Evolutionary conservation across 371 early-diverging fungal genomes (phyloP).

Genomic region (Saksenaea vasiformis): DNA sequence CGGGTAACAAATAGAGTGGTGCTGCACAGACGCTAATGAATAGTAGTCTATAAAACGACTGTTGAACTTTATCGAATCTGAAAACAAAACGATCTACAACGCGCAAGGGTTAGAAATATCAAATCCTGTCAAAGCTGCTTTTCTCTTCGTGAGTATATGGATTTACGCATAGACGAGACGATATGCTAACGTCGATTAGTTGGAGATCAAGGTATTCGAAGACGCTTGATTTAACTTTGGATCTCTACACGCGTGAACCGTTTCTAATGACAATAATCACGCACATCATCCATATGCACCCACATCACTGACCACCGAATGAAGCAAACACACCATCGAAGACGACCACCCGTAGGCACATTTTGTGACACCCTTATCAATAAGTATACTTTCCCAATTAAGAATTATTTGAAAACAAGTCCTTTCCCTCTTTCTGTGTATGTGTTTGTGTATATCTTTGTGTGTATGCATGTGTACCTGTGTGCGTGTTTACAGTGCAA

Average conservation of each 20-base stretch:
- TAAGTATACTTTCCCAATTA: too few relatives aligned
- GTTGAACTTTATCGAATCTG: constrained; percentile 39
- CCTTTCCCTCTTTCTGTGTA: too few relatives aligned
- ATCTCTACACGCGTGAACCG: background rate
- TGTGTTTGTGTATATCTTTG: too few relatives aligned
- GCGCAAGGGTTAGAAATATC: constrained; percentile 37
- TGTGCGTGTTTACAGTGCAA: too few relatives aligned
- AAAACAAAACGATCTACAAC: constrained; percentile 42
- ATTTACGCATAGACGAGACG: background rate
- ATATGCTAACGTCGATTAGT: background rate
- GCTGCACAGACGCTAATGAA: background rate
- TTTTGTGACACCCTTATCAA: too few relatives aligned
- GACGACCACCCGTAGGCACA: too few relatives aligned
- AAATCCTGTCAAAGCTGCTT: constrained; percentile 48
- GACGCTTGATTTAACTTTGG: background rate
- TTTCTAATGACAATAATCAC: background rate
- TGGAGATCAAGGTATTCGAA: constrained; percentile 17
- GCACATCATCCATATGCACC: background rate
- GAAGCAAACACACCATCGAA: too few relatives aligned
- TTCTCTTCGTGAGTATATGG: constrained; percentile 46
- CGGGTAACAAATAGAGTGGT: constrained; percentile 25
- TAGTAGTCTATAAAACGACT: constrained; percentile 36
- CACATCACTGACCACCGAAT: background rate
- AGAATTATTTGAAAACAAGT: too few relatives aligned
- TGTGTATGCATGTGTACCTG: too few relatives aligned